Percentiles rank a stretch among this genome's conserved stretches.
phyloP scores from a whole-genome alignment of 257 asterid genomes.

The Solanum paucissectum region DNA sequence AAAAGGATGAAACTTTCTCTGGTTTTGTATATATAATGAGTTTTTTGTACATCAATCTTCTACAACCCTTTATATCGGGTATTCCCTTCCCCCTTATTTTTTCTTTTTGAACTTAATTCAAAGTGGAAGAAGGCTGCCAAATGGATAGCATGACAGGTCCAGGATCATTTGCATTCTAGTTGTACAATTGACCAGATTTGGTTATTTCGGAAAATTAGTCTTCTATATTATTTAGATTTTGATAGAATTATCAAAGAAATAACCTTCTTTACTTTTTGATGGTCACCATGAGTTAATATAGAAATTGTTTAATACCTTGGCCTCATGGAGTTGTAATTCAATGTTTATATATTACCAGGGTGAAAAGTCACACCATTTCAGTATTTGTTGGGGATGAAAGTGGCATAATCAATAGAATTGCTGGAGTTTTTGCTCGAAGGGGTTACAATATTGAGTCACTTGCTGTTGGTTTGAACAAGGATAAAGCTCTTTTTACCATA shows the following conservation, averaged over 20 bases:
- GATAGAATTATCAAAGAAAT: background rate
- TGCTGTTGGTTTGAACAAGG: conserved; percentile 83
- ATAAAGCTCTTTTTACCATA: conserved; percentile 78
- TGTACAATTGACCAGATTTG: background rate
- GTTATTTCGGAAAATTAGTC: background rate
- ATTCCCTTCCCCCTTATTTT: background rate
- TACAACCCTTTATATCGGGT: background rate
- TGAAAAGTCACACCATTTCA: conserved; percentile 63
- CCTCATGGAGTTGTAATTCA: background rate
- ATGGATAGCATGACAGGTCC: background rate
- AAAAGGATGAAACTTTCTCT: background rate
- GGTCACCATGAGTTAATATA: background rate
- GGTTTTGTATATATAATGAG: background rate
- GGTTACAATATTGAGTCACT: conserved; percentile 88
- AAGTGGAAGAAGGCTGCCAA: background rate
- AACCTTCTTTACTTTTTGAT: background rate
- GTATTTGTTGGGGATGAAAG: conserved; percentile 90
- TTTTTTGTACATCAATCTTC: background rate
- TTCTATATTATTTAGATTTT: background rate
- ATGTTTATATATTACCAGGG: conserved; percentile 23
- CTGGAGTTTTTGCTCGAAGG: conserved; percentile 85
- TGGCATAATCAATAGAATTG: conserved; percentile 82
- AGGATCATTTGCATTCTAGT: background rate
- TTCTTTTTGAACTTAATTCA: background rate
- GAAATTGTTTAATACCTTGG: background rate